These are phyloP conservation scores for Madurella fahalii DNA, from an alignment of 2,329 filamentous ascomycete species.

Conservation along the genomic window DNA sequence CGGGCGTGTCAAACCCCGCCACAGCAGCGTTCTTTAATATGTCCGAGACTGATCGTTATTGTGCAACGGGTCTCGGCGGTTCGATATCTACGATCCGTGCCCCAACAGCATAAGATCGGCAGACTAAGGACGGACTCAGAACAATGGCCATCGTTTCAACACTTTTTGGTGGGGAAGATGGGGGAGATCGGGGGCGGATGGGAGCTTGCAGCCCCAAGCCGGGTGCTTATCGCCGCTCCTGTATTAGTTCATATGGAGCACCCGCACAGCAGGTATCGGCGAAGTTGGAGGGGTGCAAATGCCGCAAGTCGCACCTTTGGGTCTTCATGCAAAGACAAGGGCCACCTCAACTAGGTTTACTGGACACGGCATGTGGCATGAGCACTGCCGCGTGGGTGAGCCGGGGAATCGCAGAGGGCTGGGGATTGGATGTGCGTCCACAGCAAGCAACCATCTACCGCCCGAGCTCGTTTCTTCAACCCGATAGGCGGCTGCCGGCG, in stretches of 20 bases:
- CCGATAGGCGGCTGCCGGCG: neutral
- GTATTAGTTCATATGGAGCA: neutral
- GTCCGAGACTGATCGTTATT: neutral
- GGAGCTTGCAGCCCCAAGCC: neutral
- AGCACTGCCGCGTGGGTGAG: neutral
- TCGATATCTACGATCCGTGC: neutral
- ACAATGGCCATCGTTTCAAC: neutral
- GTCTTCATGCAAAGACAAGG: slow-evolving; percentile 1
- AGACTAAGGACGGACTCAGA: neutral
- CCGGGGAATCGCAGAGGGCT: neutral
- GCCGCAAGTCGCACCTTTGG: slow-evolving; percentile 10
- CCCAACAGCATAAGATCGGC: neutral
- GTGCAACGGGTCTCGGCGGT: neutral
- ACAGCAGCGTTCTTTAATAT: neutral
- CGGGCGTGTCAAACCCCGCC: too few relatives aligned
- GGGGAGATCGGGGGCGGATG: neutral
- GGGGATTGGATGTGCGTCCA: neutral
- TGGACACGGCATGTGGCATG: neutral
- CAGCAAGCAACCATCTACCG: slow-evolving; percentile 3
- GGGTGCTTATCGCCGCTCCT: neutral
- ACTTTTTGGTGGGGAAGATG: neutral
- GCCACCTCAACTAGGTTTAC: neutral
- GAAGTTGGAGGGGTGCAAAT: slow-evolving; percentile 1
- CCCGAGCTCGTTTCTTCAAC: neutral
- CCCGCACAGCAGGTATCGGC: too few relatives aligned